These are phyloP conservation scores for Hibiscus tridactylites DNA, from an alignment of 345 rosid genomes.

Conservation along the genomic window DNA sequence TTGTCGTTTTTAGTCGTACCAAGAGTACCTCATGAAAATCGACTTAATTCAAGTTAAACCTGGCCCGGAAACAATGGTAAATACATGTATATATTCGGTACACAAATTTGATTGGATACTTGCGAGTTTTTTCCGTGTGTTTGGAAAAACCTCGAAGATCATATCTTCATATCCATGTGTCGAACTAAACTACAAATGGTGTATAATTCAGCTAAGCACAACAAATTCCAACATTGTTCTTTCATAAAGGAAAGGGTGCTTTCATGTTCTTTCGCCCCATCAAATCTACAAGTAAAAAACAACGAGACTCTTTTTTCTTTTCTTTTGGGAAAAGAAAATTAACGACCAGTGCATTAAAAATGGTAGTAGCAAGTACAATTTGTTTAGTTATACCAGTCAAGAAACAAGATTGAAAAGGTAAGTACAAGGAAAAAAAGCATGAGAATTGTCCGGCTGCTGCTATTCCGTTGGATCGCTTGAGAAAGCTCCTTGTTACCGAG, in stretches of 20 bases:
- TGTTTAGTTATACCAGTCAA: constrained; percentile 74
- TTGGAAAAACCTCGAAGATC: too few relatives aligned
- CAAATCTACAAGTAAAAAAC: not conserved
- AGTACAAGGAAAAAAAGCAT: constrained; percentile 74
- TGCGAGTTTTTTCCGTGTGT: too few relatives aligned
- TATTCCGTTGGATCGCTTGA: constrained; percentile 68
- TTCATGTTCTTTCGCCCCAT: not conserved
- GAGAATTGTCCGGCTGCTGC: constrained; percentile 89
- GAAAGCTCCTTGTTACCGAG: constrained; percentile 82
- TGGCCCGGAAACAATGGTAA: too few relatives aligned
- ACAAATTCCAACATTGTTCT: not conserved
- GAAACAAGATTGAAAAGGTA: constrained; percentile 80
- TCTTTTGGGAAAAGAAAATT: not conserved
- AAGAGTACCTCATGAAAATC: too few relatives aligned
- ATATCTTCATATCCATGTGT: too few relatives aligned
- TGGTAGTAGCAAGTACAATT: not conserved
- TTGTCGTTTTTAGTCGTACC: too few relatives aligned
- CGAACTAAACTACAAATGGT: too few relatives aligned
- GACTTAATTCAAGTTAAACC: too few relatives aligned
- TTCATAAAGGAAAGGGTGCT: not conserved
- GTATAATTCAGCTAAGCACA: not conserved
- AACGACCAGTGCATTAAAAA: not conserved
- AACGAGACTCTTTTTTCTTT: not conserved
- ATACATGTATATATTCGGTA: too few relatives aligned
- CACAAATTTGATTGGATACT: too few relatives aligned